Evolutionary conservation across 2,329 filamentous ascomycete species (phyloP), one percentile per base, ranked within the genome.

Genomic region (Talaromyces atroroseus): DNA sequence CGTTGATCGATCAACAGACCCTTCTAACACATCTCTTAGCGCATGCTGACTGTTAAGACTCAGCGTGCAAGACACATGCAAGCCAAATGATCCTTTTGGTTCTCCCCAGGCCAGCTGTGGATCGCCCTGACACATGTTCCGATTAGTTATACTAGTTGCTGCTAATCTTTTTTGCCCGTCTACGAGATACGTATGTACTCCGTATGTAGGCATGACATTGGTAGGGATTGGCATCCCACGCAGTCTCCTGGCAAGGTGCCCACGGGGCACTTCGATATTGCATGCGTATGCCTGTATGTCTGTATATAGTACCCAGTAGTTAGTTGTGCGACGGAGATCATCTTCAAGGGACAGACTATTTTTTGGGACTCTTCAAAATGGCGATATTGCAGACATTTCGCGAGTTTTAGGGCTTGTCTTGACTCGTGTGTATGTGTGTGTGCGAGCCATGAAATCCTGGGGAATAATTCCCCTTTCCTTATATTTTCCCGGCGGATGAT

Each of bases 401-500:
- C 8, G 5, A 36, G 5, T 42, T 38, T n/a, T n/a, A 20, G 24
- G 29, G 40, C 8, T 44, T 44, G 26, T n/a, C 24, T 20, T 8
- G 21, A 10, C 36, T 26, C n/a, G 38, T 21, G 11, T 6, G 4
- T 5, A n/a, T n/a, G n/a, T n/a, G n/a, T n/a, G n/a, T n/a, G n/a
- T n/a, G n/a, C n/a, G n/a, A n/a, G n/a, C n/a, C n/a, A n/a, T n/a
- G n/a, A n/a, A n/a, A 14, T 6, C 38, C 51, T 53, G 32, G 42
- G 51, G 29, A 38, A 53, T 38, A 14, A 47, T 38, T 53, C 32
- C 42, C 26, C 42, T 53, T 49, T 47, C 51, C 26, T n/a, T 46
- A 16, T 38, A 53, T 46, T 52, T 46, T n/a, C 40, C 50, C 50
- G 36, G 38, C 26, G 26, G 50, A 46, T 46, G 50, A 52, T 52